A percentile compares a stretch with the other conserved stretches of the same genome.
phyloP scores from a whole-genome alignment of 2,329 filamentous ascomycete species.

The Tolypocladium capitatum region DNA sequence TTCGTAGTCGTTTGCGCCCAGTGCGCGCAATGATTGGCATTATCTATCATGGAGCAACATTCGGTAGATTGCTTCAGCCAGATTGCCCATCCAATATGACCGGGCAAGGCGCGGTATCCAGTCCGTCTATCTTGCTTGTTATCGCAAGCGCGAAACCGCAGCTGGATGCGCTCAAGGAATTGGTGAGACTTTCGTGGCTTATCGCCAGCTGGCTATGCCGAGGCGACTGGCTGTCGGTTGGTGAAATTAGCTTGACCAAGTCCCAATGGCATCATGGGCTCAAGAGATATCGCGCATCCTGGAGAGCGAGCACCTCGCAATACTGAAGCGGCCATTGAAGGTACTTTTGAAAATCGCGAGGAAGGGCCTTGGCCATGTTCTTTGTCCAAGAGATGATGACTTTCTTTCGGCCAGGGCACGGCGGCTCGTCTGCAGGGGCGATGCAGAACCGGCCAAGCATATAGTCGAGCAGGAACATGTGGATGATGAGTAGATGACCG shows the following conservation, averaged over 20 bases:
- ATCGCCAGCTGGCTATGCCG: background rate
- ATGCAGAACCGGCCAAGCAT: constrained; percentile 12
- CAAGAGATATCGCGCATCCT: constrained; percentile 13
- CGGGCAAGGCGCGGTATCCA: background rate
- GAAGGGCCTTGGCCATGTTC: constrained; percentile 8
- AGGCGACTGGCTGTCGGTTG: background rate
- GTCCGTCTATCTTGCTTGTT: background rate
- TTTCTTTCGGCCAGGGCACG: constrained; percentile 10
- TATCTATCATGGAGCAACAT: background rate
- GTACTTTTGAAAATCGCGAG: constrained; percentile 7
- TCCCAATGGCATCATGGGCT: constrained; percentile 8
- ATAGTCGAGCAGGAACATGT: constrained; percentile 22
- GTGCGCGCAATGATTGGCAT: background rate
- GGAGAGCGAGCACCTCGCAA: constrained; percentile 9
- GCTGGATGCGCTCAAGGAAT: background rate
- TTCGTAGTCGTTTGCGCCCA: background rate
- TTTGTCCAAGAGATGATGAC: constrained; percentile 13
- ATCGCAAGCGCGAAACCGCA: background rate
- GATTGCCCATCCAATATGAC: too few relatives aligned
- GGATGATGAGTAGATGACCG: constrained; percentile 21
- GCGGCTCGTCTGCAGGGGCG: constrained; percentile 8
- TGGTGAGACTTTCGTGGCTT: background rate
- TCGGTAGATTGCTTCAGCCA: background rate
- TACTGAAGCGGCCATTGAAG: constrained; percentile 10
- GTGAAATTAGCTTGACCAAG: background rate